Conservation (phyloP, 2,329 filamentous ascomycete genomes). For the Cryphonectria japonica region DNA sequence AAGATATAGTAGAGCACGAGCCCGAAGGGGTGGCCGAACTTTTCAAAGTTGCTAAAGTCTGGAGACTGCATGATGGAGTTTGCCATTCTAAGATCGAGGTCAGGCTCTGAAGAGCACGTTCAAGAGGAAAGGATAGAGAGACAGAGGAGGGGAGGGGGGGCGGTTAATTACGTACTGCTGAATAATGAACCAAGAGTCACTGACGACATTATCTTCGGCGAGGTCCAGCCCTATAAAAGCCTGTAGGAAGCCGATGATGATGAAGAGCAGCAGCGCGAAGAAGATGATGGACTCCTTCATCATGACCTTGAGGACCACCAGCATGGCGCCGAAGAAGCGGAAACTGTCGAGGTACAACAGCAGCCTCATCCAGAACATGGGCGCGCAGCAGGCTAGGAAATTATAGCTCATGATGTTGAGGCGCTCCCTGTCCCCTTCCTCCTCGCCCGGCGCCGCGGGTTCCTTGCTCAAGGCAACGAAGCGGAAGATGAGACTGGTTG, state of each 20-base stretch:
- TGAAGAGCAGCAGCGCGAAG: constrained; percentile 84
- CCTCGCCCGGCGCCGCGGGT: constrained; percentile 31
- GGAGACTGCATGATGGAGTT: constrained; percentile 92
- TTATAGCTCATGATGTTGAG: constrained; percentile 90
- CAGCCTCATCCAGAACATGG: constrained; percentile 95
- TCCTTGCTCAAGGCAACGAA: constrained; percentile 75
- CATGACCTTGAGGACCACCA: constrained; percentile 94
- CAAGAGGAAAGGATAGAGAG: not conserved
- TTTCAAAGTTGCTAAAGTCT: constrained; percentile 86
- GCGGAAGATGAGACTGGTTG: constrained; percentile 77
- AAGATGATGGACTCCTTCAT: constrained; percentile 95
- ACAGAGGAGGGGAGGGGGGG: not conserved
- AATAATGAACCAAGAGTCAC: constrained; percentile 74
- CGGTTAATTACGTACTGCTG: constrained; percentile 50
- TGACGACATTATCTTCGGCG: constrained; percentile 70
- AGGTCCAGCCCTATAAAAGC: constrained; percentile 92
- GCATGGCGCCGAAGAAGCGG: constrained; percentile 97
- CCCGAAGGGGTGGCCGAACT: constrained; percentile 90
- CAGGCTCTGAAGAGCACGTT: not conserved
- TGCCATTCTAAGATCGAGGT: constrained; percentile 58
- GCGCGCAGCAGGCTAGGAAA: constrained; percentile 88
- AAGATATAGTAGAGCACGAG: constrained; percentile 97
- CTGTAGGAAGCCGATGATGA: constrained; percentile 87
- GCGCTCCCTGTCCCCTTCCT: constrained; percentile 53
- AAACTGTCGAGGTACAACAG: constrained; percentile 91